Evolutionary conservation across 2,329 filamentous ascomycete species (phyloP).

Genomic region (Colletotrichum sp.): DNA sequence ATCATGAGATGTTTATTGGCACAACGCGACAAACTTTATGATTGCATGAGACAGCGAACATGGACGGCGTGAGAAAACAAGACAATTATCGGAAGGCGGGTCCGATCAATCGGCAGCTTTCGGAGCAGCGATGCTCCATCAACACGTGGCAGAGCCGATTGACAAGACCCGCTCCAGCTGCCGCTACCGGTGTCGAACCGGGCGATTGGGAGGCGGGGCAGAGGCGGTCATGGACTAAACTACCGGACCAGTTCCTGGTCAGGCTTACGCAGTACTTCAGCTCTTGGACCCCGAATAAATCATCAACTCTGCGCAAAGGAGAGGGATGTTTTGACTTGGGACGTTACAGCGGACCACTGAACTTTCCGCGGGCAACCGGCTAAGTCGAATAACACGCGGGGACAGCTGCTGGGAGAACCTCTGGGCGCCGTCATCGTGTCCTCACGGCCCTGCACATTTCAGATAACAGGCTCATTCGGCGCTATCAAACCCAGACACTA

Average conservation of each 20-base stretch:
- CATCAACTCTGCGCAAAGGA: background rate
- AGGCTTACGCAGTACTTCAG: background rate
- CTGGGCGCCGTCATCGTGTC: background rate
- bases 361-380: background rate
- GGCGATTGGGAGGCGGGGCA: background rate
- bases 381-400: background rate
- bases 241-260: background rate
- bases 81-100: background rate
- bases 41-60: background rate
- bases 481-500: background rate
- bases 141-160: constrained; percentile 5
- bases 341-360: background rate
- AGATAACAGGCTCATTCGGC: background rate
- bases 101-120: background rate
- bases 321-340: too few species aligned
- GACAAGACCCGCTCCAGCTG: background rate
- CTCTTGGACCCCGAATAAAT: background rate
- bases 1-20: background rate
- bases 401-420: background rate
- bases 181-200: background rate
- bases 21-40: background rate
- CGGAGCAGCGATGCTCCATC: constrained; percentile 3
- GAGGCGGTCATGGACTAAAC: too few species aligned
- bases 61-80: background rate
- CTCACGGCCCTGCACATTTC: background rate